A percentile compares a stretch with the other conserved stretches of the same genome.
These are phyloP conservation scores for Ceratocystis diversiconidia DNA, from an alignment of 2,329 filamentous ascomycete genomes.

Conservation along the genomic window DNA sequence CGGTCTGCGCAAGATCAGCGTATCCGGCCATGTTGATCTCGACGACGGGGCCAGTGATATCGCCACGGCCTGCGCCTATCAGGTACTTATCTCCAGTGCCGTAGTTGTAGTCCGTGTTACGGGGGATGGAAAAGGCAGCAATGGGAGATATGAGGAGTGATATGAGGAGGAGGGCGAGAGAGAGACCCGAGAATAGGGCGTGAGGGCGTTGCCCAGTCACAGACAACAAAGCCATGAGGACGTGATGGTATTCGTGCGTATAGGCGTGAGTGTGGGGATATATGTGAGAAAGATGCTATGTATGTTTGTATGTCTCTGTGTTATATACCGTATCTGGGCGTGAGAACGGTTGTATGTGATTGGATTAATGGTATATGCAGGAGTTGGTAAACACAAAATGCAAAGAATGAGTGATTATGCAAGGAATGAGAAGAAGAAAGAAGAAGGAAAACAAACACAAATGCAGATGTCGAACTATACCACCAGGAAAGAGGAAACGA, in stretches of 20 bases:
- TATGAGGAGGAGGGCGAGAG: background rate
- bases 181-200: background rate
- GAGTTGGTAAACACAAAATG: background rate
- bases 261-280: background rate
- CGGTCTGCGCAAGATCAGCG: slow-evolving; percentile 64
- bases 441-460: background rate
- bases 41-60: slow-evolving; percentile 58
- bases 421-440: background rate
- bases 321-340: background rate
- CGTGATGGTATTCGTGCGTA: too few species aligned
- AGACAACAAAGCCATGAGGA: background rate
- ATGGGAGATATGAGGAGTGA: background rate
- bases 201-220: background rate
- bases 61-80: slow-evolving; percentile 38
- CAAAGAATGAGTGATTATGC: background rate
- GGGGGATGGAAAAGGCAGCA: background rate
- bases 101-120: background rate
- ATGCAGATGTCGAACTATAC: background rate
- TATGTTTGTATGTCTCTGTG: background rate
- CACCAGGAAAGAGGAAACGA: background rate
- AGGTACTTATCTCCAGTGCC: slow-evolving; percentile 27
- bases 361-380: background rate
- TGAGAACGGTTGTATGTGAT: background rate
- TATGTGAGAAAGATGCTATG: too few species aligned
- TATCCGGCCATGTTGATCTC: slow-evolving; percentile 88